Conservation (phyloP, 345 rosid species). For the Durio zibethinus region DNA sequence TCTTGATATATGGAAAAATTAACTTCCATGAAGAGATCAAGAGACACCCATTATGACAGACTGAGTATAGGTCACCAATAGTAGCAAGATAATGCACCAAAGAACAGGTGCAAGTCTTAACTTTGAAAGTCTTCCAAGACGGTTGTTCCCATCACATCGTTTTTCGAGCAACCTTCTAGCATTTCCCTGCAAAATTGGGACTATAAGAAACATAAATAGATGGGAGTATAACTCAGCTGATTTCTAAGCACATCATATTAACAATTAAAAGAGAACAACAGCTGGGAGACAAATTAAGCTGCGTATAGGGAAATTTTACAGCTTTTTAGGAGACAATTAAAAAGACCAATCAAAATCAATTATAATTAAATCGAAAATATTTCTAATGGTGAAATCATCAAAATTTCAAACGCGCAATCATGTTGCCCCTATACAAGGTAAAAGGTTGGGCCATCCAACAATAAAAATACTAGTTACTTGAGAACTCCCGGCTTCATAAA, state of each 20-base stretch:
- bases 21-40: conserved; percentile 16
- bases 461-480: conserved; percentile 8
- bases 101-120: conserved; percentile 86
- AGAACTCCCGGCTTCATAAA: not conserved
- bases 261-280: not conserved
- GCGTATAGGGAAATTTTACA: not conserved
- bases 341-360: conserved; percentile 4
- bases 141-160: conserved; percentile 64
- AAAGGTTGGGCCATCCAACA: not conserved
- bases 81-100: conserved; percentile 61
- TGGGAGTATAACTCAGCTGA: not conserved
- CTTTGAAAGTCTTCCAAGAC: conserved; percentile 72
- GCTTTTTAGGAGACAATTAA: not conserved
- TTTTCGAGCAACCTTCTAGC: conserved; percentile 87
- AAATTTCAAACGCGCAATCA: not conserved
- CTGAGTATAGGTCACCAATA: conserved; percentile 61
- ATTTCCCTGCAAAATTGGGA: conserved; percentile 65
- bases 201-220: not conserved
- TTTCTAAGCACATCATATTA: not conserved
- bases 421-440: not conserved
- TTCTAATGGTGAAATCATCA: conserved; percentile 8
- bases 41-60: conserved; percentile 68
- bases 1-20: conserved; percentile 18
- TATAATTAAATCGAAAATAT: not conserved
- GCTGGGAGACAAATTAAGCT: not conserved